Conservation (phyloP, 2,329 filamentous ascomycete genomes). For the Verticillium nubilum region DNA sequence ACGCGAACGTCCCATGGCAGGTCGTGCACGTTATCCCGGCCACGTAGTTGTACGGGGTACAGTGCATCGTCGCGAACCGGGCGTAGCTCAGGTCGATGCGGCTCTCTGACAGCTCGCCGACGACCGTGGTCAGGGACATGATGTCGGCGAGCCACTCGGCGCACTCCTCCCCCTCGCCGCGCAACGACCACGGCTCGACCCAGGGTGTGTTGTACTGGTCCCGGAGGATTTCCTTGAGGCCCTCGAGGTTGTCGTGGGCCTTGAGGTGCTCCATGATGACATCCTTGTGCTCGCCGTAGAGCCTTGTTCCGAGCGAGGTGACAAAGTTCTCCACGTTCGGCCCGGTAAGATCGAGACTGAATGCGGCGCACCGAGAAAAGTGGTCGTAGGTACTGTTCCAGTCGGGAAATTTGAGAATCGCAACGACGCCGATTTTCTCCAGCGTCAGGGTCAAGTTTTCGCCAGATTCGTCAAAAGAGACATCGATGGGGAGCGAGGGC, state of each 20-base stretch:
- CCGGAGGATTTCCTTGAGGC: neutral
- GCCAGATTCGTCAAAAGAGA: neutral
- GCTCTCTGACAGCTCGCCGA: neutral
- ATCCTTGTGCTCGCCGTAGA: neutral
- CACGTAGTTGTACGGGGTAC: neutral
- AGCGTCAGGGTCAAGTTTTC: neutral
- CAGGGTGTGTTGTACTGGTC: neutral
- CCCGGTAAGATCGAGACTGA: neutral
- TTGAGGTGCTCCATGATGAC: neutral
- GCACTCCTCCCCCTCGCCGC: neutral
- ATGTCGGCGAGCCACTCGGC: neutral
- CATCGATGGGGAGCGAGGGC: neutral
- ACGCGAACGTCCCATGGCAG: neutral
- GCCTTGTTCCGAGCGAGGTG: neutral
- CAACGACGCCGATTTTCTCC: neutral
- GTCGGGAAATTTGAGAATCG: neutral
- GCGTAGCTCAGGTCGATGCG: neutral
- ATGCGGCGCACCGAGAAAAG: neutral
- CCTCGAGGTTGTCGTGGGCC: neutral
- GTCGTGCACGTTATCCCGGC: neutral
- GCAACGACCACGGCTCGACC: neutral
- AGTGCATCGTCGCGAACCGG: neutral
- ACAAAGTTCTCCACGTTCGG: neutral
- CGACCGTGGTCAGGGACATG: neutral
- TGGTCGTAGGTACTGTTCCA: neutral